Base-by-base conservation (phyloP, 78 protist species). In the Cavenderia fasciculata region DNA sequence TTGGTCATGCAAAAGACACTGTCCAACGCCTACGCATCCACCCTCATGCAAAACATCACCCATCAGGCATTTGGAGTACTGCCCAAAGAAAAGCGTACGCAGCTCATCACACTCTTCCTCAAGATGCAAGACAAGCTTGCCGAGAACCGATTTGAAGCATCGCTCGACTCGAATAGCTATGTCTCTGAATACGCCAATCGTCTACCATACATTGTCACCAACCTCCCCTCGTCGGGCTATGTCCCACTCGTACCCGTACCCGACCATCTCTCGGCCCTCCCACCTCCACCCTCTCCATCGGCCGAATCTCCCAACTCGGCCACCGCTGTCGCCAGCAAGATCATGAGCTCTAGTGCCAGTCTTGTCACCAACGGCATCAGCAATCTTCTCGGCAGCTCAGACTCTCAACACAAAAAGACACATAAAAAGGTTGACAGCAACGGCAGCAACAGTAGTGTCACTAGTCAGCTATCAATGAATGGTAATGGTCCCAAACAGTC, bases 91-190 rank as follows among this genome's bases (percentile, higher is more conserved):
- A 82, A 82, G 63, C 56, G 90, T 54, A 52, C 21, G 21, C 78
- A 68, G 40, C 29, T 82, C 59, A 82, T 82, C 56, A 0, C 0
- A 16, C 33, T 82, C 18, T 82, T 82, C 90, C 61, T 66, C 54
- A 82, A 82, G 61, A 82, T 82, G 78, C 90, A 82, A 68, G 90
- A 82, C 61, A 82, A 82, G 61, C 33, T 82, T 51, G 90, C 90
- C 0, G 90, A 82, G 23, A 82, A 82, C 68, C 72, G 78, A 62
- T 82, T 82, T 56, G 90, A 82, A 56, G 73, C 90, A 6, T 82
- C 90, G 0, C 49, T 82, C 10, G 90, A 82, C 29, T 59, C 66
- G 23, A 59, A 23, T 19, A 73, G 61, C 61, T 82, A 82, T 34
- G 78, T 82, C 0, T 82, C 90, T 21, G 90, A 82, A 14, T 82